Evolutionary conservation across 2,329 filamentous ascomycete species (phyloP), one percentile per base, ranked within the genome.

Genomic region (Pestalotiopsis sp.): DNA sequence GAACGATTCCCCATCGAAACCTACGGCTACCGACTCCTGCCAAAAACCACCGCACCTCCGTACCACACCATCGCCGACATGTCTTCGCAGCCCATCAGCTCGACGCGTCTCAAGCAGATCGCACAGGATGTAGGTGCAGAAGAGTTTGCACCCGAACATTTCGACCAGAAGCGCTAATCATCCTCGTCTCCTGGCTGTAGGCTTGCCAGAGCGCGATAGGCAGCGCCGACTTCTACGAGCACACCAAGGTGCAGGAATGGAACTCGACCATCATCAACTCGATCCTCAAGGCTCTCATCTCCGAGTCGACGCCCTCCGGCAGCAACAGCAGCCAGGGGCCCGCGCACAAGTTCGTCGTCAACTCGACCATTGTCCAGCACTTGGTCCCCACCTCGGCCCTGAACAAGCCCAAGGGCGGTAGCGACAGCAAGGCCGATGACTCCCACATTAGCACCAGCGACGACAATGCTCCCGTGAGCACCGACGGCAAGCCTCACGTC

Each of bases 331-430:
- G 85, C 70, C 82, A 85, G 36, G 84, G 88, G 31, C 91, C 93
- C 4, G 81, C 85, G 17, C 97, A 91, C 89, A 98, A 98, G 83
- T 98, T 95, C 83, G 93, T 94, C 75, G 94, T 97, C 83, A 98
- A 97, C 87, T 97, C 93, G 85, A 98, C 95, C 73, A 98, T 98
- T 78, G 97, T 98, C 75, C 95, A 99, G 85, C 95, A 98, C 84
- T 86, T 95, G 41, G 89, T 92, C 23, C 89, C 91, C 67, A 91
- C 89, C 13, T 88, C 89, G 38, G 84, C 88, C 68, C 83, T 90
- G 65, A 91, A 89, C 82, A 90, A 89, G 81, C 79, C 88, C 70
- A 84, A 85, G 73, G 84, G 78, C 59, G 73, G 87, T 71, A 84
- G 82, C 74, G 81, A 86, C 75, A 79, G 79, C 71, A 81, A 83